Conservation (phyloP, 1,139 yeast genomes). For the Pichia sp. region DNA sequence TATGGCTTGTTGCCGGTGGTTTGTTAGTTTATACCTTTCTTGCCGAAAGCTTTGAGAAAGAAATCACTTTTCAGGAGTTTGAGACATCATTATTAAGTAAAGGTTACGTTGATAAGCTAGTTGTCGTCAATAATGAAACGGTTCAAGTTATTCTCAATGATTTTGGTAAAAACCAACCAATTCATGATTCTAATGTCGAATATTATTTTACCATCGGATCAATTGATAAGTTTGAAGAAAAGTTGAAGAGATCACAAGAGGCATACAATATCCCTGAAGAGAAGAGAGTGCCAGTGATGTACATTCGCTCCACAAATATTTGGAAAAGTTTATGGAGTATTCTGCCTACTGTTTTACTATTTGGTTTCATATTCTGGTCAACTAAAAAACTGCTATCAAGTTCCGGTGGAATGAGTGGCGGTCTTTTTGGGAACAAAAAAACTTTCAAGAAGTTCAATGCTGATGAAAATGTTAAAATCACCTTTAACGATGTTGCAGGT, state of each 20-base stretch:
- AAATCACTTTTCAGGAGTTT: slow-evolving; percentile 78
- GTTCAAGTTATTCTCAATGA: slow-evolving; percentile 68
- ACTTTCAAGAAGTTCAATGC: slow-evolving; percentile 89
- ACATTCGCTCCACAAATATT: slow-evolving; percentile 58
- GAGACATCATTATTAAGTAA: slow-evolving; percentile 56
- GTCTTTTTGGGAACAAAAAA: slow-evolving; percentile 36
- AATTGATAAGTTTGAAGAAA: slow-evolving; percentile 67
- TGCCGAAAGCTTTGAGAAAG: slow-evolving; percentile 29
- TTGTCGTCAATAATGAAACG: slow-evolving; percentile 61
- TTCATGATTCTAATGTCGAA: slow-evolving; percentile 35
- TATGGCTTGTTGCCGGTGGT: slow-evolving; percentile 23
- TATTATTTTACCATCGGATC: slow-evolving; percentile 70
- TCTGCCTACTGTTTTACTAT: slow-evolving; percentile 63
- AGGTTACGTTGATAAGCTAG: slow-evolving; percentile 61
- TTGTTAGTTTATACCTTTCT: slow-evolving; percentile 20
- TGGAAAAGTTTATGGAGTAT: slow-evolving; percentile 54
- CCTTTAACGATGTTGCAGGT: slow-evolving; percentile 94
- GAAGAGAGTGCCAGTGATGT: slow-evolving; percentile 60
- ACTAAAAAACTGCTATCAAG: slow-evolving; percentile 56
- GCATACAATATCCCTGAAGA: slow-evolving; percentile 55
- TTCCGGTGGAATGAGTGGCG: slow-evolving; percentile 52
- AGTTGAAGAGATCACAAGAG: slow-evolving; percentile 57
- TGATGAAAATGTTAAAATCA: slow-evolving; percentile 83
- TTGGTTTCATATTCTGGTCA: slow-evolving; percentile 69
- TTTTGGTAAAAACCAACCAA: slow-evolving; percentile 40